Conservation (phyloP, 495 filamentous ascomycete species). For the Aspergillus incahuasiensis region DNA sequence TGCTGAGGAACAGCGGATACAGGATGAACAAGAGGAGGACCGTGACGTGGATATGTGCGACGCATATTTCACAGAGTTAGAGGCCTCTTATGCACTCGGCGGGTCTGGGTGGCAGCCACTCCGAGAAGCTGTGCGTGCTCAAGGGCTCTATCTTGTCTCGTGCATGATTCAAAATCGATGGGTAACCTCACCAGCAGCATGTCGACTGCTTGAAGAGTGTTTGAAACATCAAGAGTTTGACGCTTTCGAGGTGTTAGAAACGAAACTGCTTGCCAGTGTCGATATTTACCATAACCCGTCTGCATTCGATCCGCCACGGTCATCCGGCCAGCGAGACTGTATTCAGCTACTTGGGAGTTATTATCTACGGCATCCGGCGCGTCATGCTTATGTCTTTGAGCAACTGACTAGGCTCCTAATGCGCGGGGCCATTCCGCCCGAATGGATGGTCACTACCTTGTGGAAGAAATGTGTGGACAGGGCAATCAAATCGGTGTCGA, state of each 20-base stretch:
- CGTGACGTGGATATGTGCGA: conserved; percentile 44
- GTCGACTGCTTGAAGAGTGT: conserved; percentile 33
- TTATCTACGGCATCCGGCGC: conserved; percentile 15
- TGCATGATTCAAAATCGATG: conserved; percentile 49
- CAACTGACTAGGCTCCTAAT: conserved; percentile 38
- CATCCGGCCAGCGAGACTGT: conserved; percentile 19
- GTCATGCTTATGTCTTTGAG: conserved; percentile 34
- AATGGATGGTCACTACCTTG: conserved; percentile 45
- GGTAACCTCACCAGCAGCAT: conserved; percentile 31
- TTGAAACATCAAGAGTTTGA: conserved; percentile 30
- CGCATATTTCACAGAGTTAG: conserved; percentile 63
- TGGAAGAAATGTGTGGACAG: conserved; percentile 42
- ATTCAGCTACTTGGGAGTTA: conserved; percentile 32
- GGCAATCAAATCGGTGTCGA: conserved; percentile 40
- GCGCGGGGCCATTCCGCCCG: conserved; percentile 35
- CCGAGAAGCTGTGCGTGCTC: conserved; percentile 58
- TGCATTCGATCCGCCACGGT: conserved; percentile 25
- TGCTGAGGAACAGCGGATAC: conserved; percentile 50
- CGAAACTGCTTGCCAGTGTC: conserved; percentile 27
- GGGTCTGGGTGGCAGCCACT: conserved; percentile 61
- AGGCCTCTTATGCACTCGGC: conserved; percentile 49
- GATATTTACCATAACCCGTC: conserved; percentile 27
- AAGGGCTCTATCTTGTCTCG: conserved; percentile 57
- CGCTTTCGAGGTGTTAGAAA: conserved; percentile 34
- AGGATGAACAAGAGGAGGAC: conserved; percentile 47